Evolutionary conservation across 306 rosid genomes (phyloP), one percentile per base, ranked within the genome.

Genomic region (Neltuma alba): DNA sequence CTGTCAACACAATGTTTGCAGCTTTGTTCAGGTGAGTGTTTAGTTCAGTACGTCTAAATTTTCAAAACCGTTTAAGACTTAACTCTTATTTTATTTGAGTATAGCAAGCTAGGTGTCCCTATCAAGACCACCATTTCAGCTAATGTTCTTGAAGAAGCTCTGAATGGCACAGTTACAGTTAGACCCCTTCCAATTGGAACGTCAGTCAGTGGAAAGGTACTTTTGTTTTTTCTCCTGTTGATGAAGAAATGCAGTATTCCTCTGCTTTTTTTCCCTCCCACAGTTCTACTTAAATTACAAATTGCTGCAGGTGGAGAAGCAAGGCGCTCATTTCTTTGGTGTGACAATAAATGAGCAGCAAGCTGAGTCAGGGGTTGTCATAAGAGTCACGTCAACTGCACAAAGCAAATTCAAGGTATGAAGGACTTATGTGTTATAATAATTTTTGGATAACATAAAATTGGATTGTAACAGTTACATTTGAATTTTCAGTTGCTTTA

Each of bases 121-220:
- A 95, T 95, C 88, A 95, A 95, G 89, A 95, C 99, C 45, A 91
- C 98, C 77, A 88, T 95, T 82, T 92, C 99, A 33, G 97, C 98
- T 72, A 92, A 82, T 90, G 98, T 95, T 74, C 98, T 95, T 75
- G 99, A 95, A 88, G 99, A 95, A 83, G 99, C 99, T 89, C 84
- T 92, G 75, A 96, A 79, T 84, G 99, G 98, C 41, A 96, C 93
- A 65, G 94, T 96, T 82, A 96, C 99, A 30, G 86, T 96, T 85
- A 91, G 98, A 87, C 99, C 99, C 48, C 99, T 96, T 84, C 99
- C 98, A 15, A 88, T 96, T 41, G 99, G 98, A 84, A 50, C 97
- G 76, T 88, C 99, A 84, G 96, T 96, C 78, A 93, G 97, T 67
- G 99, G 97, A 91, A 96, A 96, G 99, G 99, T 96, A 87, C 77